These are phyloP conservation scores for Micromonas pusilla DNA, from an alignment of 139 green algal species.

Conservation along the genomic window DNA sequence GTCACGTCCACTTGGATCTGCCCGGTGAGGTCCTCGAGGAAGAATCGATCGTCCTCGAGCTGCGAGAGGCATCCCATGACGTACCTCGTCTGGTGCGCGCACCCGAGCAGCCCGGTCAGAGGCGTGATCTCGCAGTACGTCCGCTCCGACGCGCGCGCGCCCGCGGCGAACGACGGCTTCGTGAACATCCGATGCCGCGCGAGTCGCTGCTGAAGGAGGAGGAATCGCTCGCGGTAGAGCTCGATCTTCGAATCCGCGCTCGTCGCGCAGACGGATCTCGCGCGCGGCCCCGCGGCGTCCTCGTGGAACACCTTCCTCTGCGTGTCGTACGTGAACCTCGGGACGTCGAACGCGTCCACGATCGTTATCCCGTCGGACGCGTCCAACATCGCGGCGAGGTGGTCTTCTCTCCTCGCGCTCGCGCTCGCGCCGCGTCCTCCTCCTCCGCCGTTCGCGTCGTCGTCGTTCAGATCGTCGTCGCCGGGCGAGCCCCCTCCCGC, in stretches of 20 bases:
- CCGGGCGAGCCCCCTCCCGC: no score
- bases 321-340: slow-evolving; percentile 9
- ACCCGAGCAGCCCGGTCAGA: slow-evolving; percentile 6
- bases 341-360: slow-evolving; percentile 25
- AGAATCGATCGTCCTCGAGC: slow-evolving; percentile 60
- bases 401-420: no score
- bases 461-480: no score
- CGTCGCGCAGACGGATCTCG: not conserved
- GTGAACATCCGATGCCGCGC: not conserved
- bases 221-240: slow-evolving; percentile 31
- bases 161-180: not conserved
- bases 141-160: not conserved
- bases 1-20: slow-evolving; percentile 69
- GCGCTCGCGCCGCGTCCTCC: no score
- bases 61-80: slow-evolving; percentile 75
- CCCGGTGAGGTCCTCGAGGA: slow-evolving; percentile 71
- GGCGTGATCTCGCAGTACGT: slow-evolving; percentile 14
- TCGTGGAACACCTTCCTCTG: slow-evolving; percentile 3
- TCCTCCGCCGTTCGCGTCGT: no score
- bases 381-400: not conserved
- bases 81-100: slow-evolving; percentile 2
- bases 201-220: slow-evolving; percentile 18
- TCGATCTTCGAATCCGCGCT: not conserved
- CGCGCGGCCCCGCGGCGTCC: not conserved
- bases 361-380: slow-evolving; percentile 14